A percentile compares a stretch with the other conserved stretches of the same genome.
Conservation (phyloP, 768 basidiomycete genomes). For the Coprinopsis sp. region DNA sequence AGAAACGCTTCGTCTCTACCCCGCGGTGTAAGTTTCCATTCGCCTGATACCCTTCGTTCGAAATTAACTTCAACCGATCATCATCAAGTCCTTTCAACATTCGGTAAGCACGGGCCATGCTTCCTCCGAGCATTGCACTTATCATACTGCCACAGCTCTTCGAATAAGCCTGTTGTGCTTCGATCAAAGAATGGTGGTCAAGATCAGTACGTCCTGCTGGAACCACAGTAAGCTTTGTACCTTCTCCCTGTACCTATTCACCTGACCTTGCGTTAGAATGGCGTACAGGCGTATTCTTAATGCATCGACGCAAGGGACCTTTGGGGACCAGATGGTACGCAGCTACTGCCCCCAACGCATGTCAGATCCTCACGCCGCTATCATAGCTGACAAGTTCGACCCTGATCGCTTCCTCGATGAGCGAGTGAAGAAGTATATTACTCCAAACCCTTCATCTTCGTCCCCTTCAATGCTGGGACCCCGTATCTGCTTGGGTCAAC, state of each 20-base stretch:
- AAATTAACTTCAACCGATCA: not conserved
- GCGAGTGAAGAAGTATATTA: constrained; percentile 50
- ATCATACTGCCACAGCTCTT: too few species aligned
- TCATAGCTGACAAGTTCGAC: constrained; percentile 54
- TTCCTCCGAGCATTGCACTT: too few species aligned
- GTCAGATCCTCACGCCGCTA: not conserved
- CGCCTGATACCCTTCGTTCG: not conserved
- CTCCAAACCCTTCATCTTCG: constrained; percentile 55
- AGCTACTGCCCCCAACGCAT: not conserved
- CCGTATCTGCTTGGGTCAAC: constrained; percentile 49
- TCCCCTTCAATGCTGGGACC: constrained; percentile 52
- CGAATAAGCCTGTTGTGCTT: too few species aligned
- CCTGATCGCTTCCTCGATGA: constrained; percentile 67
- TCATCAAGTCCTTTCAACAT: not conserved
- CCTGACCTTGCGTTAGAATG: constrained; percentile 20
- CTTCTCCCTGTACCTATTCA: not conserved
- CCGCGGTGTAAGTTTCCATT: constrained; percentile 26
- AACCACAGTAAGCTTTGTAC: not conserved
- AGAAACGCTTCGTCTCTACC: constrained; percentile 41
- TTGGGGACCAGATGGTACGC: constrained; percentile 64
- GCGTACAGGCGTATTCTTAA: constrained; percentile 47
- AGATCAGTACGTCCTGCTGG: too few species aligned
- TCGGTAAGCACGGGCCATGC: too few species aligned
- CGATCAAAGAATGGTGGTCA: too few species aligned
- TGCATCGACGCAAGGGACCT: constrained; percentile 61